Evolutionary conservation across 345 rosid species (phyloP).

Genomic region (Schrenkiella parvula): DNA sequence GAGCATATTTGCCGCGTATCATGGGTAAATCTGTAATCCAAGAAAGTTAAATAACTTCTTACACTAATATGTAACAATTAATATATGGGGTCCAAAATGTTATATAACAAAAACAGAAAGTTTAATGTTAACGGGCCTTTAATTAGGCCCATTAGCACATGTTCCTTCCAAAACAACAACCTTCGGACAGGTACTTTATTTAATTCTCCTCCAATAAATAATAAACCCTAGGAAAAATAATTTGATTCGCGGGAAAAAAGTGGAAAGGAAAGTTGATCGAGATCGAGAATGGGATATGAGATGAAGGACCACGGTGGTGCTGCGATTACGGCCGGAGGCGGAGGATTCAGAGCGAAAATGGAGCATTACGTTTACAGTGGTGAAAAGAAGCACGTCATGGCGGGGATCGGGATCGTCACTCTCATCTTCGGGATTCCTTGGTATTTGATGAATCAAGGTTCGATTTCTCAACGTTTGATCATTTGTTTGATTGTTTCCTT

Average conservation of each 20-base stretch:
- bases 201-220: neutral
- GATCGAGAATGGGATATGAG: conserved; percentile 27
- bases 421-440: conserved; percentile 70
- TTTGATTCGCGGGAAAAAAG: neutral
- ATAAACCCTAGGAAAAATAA: conserved; percentile 8
- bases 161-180: neutral
- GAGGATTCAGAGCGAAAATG: conserved; percentile 57
- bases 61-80: too few relatives aligned
- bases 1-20: neutral
- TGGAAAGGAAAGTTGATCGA: neutral
- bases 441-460: conserved; percentile 74
- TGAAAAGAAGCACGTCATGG: conserved; percentile 80
- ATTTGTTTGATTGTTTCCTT: neutral
- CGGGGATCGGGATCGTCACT: conserved; percentile 56
- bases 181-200: neutral
- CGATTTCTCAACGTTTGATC: neutral
- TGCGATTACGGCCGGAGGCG: conserved; percentile 12
- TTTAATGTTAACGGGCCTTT: neutral
- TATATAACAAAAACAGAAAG: neutral
- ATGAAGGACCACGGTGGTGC: conserved; percentile 9
- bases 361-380: conserved; percentile 76
- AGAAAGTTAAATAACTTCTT: too few relatives aligned
- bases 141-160: neutral
- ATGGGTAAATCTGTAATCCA: neutral
- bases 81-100: too few relatives aligned